Percentiles rank a stretch among this genome's conserved stretches.
These are phyloP conservation scores for Globisporangium nodosum DNA, from an alignment of 352 stramenopile genomes.

Conservation along the genomic window DNA sequence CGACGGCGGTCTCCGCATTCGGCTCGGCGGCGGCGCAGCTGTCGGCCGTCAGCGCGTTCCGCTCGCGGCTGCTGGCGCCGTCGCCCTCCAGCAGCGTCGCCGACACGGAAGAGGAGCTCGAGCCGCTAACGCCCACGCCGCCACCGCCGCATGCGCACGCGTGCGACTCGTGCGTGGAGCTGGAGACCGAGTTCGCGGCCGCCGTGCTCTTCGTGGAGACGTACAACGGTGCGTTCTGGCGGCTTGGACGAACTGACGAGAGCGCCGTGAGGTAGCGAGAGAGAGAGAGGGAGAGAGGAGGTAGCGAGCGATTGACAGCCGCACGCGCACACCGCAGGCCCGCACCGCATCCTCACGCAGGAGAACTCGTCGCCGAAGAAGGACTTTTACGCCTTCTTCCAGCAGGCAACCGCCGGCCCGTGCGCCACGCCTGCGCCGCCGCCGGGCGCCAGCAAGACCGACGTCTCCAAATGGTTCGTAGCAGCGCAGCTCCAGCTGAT, in stretches of 20 bases:
- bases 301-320: no score
- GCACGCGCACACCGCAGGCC: slow-evolving; percentile 14
- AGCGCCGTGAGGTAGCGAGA: no score
- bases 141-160: slow-evolving; percentile 31
- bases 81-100: slow-evolving; percentile 18
- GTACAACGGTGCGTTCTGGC: slow-evolving; percentile 36
- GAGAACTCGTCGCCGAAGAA: slow-evolving; percentile 70
- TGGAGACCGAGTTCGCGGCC: slow-evolving; percentile 69
- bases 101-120: slow-evolving; percentile 37
- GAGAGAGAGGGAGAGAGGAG: no score
- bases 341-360: slow-evolving; percentile 71
- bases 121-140: slow-evolving; percentile 22
- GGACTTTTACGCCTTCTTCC: slow-evolving; percentile 76
- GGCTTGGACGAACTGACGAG: background rate
- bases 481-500: no score
- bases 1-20: slow-evolving; percentile 18
- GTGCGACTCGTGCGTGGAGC: slow-evolving; percentile 42
- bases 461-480: slow-evolving; percentile 46
- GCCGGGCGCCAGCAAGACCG: slow-evolving; percentile 36
- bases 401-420: slow-evolving; percentile 62
- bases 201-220: slow-evolving; percentile 78
- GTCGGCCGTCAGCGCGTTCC: slow-evolving; percentile 31
- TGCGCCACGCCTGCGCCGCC: slow-evolving; percentile 34
- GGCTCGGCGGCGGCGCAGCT: slow-evolving; percentile 40
- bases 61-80: slow-evolving; percentile 36